Conservation (phyloP, 2,329 filamentous ascomycete species). For the Tolypocladium ovalisporum region DNA sequence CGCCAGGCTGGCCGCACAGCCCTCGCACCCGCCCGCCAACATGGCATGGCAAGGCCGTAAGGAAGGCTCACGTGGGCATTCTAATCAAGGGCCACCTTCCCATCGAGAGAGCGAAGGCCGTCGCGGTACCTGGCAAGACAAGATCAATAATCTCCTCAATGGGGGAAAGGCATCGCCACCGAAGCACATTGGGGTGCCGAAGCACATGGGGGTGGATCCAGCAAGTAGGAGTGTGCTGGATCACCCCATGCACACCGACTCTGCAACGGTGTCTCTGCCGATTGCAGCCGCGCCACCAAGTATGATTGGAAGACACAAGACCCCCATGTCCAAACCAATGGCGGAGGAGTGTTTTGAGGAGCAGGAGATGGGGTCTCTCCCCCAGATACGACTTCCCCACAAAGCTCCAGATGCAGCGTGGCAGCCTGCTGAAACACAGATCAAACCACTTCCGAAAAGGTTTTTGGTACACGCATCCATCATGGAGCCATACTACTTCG, state of each 20-base stretch:
- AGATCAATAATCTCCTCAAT: slow-evolving; percentile 69
- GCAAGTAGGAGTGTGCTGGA: slow-evolving; percentile 58
- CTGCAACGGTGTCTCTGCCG: slow-evolving; percentile 62
- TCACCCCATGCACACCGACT: slow-evolving; percentile 32
- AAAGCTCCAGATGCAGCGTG: slow-evolving; percentile 52
- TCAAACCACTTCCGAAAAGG: slow-evolving; percentile 42
- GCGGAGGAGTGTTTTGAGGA: slow-evolving; percentile 74
- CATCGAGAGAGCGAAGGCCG: slow-evolving; percentile 22
- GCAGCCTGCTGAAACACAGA: slow-evolving; percentile 43
- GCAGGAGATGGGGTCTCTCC: slow-evolving; percentile 70
- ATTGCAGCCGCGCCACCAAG: slow-evolving; percentile 9
- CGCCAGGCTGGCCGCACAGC: slow-evolving; percentile 15
- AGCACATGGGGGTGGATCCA: slow-evolving; percentile 52
- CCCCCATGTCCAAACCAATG: slow-evolving; percentile 53
- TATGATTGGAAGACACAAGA: slow-evolving; percentile 27
- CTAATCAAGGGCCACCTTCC: slow-evolving; percentile 9
- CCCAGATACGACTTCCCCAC: slow-evolving; percentile 56
- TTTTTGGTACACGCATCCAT: slow-evolving; percentile 30
- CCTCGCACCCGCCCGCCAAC: slow-evolving; percentile 12
- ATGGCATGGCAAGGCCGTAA: slow-evolving; percentile 26
- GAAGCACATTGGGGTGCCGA: slow-evolving; percentile 47
- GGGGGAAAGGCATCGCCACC: slow-evolving; percentile 50
- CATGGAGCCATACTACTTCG: slow-evolving; percentile 23
- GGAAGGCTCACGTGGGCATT: slow-evolving; percentile 14
- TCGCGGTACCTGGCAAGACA: slow-evolving; percentile 60